phyloP scores from a whole-genome alignment of 305 asterid genomes.

The Andrographis paniculata region DNA sequence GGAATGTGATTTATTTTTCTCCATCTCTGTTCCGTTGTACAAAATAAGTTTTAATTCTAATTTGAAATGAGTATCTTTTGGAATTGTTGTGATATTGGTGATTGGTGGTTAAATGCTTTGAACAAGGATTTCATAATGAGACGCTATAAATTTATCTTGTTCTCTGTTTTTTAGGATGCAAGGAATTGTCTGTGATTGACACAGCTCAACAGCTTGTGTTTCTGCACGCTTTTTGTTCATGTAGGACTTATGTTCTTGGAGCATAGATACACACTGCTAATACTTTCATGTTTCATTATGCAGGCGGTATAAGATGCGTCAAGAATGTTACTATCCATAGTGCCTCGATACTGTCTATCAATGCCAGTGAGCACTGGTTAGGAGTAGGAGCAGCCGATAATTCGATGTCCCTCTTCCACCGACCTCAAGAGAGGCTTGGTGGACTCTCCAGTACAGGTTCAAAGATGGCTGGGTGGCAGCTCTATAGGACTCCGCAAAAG shows the following conservation, averaged over 20 bases:
- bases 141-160: no score
- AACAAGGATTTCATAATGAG: no score
- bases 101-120: no score
- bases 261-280: not conserved
- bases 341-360: constrained; percentile 70
- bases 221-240: not conserved
- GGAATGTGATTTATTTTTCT: no score
- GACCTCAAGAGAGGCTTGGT: constrained; percentile 91
- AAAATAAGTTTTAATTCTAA: no score
- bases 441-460: constrained; percentile 62
- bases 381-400: constrained; percentile 98
- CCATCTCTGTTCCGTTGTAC: no score
- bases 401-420: constrained; percentile 93
- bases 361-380: constrained; percentile 88
- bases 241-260: not conserved
- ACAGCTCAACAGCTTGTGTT: no score
- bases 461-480: constrained; percentile 94
- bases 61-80: no score
- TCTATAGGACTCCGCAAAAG: constrained; percentile 85
- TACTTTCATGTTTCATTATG: not conserved
- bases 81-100: no score
- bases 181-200: no score
- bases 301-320: constrained; percentile 69
- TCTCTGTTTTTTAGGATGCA: no score
- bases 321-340: constrained; percentile 78